Evolutionary conservation across 345 rosid genomes (phyloP).

Genomic region (Euphorbia tirucalli): DNA sequence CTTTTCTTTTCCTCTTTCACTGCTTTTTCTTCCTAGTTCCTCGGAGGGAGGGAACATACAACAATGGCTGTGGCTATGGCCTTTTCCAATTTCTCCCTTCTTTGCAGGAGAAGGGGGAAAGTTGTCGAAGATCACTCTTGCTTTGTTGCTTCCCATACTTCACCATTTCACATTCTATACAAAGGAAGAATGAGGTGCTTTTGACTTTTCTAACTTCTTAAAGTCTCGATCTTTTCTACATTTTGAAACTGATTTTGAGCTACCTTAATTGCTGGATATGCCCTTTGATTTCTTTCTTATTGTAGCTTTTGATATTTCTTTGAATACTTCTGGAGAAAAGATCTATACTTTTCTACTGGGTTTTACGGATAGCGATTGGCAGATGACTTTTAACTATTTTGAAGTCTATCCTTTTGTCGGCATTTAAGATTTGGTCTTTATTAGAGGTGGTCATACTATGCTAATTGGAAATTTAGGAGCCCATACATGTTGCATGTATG

Average conservation of each 20-base stretch:
- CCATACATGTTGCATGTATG: no score
- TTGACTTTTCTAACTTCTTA: neutral
- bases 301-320: neutral
- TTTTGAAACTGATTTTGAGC: neutral
- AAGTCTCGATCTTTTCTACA: neutral
- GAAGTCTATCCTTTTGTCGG: neutral
- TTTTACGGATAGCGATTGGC: neutral
- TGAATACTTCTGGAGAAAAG: neutral
- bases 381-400: neutral
- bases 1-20: neutral
- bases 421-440: neutral
- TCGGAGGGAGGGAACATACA: neutral
- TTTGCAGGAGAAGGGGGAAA: constrained; percentile 12
- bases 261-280: no score
- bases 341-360: neutral
- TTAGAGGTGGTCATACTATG: neutral
- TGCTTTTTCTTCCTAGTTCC: neutral
- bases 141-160: constrained; percentile 15
- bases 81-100: constrained; percentile 30
- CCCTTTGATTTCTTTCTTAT: neutral
- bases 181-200: constrained; percentile 32
- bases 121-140: constrained; percentile 22
- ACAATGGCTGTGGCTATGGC: constrained; percentile 51
- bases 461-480: no score
- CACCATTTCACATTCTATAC: constrained; percentile 23